Evolutionary conservation across 2,329 filamentous ascomycete species (phyloP), one percentile per base, ranked within the genome.

Genomic region (Bipolaris victoriae): DNA sequence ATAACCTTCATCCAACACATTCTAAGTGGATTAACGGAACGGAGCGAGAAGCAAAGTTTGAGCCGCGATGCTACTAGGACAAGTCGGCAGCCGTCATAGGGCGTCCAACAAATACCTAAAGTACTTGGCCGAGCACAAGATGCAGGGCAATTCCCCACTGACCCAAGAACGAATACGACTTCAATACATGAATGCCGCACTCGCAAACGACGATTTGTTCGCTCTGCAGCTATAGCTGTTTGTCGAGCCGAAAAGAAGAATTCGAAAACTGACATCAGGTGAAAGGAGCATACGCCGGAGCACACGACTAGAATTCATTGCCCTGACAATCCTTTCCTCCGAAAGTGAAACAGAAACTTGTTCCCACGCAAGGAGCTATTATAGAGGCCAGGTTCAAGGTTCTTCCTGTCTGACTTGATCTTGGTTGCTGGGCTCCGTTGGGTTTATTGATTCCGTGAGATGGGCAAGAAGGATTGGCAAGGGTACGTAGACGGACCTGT

Each of bases 11-110:
- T 37, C 33, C 11, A 33, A 20, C 31, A 24, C 10, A 18, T 18
- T 31, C 39, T 37, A 11, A 49, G 45, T 55, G 26, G 20, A 48
- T 46, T 37, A 50, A 49, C 52, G 46, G 52, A 55, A 55, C 52
- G 46, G 52, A 43, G 52, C 45, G 45, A 49, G 52, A 16, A 41
- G 29, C 16, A 26, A 36, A 43, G 37, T 49, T 43, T 33, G 29
- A 37, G 39, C 40, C 40, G 29, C 40, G 48, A 49, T 46, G 45
- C 26, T 44, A 45, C 16, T 24, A 50, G 9, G 29, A 33, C 44
- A 47, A 15, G 31, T 47, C 18, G 31, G 44, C 44, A 47, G 18
- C 41, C 49, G 48, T 52, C 48, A 35, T 56, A 18, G 29, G 29
- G 44, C 44, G 16, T 36, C 7, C 29, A 29, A 13, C 44, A 35